Evolutionary conservation across 371 early-diverging fungal species (phyloP).

Genomic region (Syncephalastrum racemosum): DNA sequence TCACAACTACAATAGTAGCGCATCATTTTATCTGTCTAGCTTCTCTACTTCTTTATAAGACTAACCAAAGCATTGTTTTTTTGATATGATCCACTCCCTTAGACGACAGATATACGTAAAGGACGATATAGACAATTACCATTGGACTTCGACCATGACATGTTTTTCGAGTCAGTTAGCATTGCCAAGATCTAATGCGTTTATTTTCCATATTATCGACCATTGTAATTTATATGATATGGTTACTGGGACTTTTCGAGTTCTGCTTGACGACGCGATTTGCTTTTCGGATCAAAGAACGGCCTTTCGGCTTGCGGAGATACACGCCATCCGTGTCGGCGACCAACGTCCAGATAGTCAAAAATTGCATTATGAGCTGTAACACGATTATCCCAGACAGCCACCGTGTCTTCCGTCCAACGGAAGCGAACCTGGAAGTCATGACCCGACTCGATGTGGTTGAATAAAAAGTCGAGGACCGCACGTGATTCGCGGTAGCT

Average conservation of each 20-base stretch:
- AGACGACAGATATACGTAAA: no score
- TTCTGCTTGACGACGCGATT: slow-evolving; percentile 10
- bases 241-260: not conserved
- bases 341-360: slow-evolving; percentile 41
- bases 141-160: no score
- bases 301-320: slow-evolving; percentile 49
- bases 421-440: slow-evolving; percentile 67
- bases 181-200: no score
- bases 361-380: slow-evolving; percentile 53
- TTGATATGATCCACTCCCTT: no score
- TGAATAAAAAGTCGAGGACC: slow-evolving; percentile 52
- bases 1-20: no score
- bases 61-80: no score
- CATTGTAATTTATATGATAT: no score
- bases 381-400: slow-evolving; percentile 63
- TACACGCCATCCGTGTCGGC: slow-evolving; percentile 42
- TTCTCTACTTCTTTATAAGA: no score
- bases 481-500: slow-evolving; percentile 53
- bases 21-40: no score
- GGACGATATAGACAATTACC: no score
- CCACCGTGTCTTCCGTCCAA: slow-evolving; percentile 54
- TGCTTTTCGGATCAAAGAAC: slow-evolving; percentile 50
- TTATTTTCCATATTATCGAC: no score
- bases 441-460: slow-evolving; percentile 47
- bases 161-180: no score